Evolutionary conservation across 2,329 filamentous ascomycete species (phyloP), one percentile per base, ranked within the genome.

Genomic region (Aspergillus felis): DNA sequence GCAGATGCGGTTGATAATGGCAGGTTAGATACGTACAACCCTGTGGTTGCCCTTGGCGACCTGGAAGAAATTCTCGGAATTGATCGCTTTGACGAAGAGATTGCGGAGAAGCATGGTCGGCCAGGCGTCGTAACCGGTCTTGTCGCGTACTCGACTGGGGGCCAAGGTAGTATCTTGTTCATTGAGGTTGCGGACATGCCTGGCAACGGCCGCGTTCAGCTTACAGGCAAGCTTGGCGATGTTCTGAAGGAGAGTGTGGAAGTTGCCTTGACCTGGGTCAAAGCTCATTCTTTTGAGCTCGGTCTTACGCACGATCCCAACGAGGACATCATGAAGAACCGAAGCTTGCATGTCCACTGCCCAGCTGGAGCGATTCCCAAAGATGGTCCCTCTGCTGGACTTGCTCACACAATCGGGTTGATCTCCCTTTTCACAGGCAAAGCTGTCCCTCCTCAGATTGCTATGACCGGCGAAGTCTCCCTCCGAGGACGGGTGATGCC

Each of bases 111-210:
- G 69, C 85, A 85, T 42, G 81, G 71, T 82, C 84, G 92, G 20
- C 93, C 94, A 1, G 94, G 94, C 56, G 90, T 99, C 56, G 93
- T 99, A 41, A 99, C 94, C 0, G 94, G 94, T 14, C 87, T 99
- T 32, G 94, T 99, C 17, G 94, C 94, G 8, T 99, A 97, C 78
- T 91, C 88, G 69, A 89, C 88, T 3, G 93, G 94, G 51, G 92
- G 92, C 50, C 93, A 97, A 73, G 94, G 94, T 61, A 92, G 90
- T 70, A 99, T 99, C 68, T 83, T 99, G 56, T 99, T 99, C 80
- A 99, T 99, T 67, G 94, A 99, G 76, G 91, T 97, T 48, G 91
- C 93, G 10, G 92, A 96, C 71, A 97, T 97, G 92, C 94, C 94
- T 0, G 94, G 94, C 47, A 88, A 85, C 56, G 94, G 94, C 35